These are phyloP conservation scores for Rubia tinctorum DNA, from an alignment of 305 asterid genomes.

Conservation along the genomic window DNA sequence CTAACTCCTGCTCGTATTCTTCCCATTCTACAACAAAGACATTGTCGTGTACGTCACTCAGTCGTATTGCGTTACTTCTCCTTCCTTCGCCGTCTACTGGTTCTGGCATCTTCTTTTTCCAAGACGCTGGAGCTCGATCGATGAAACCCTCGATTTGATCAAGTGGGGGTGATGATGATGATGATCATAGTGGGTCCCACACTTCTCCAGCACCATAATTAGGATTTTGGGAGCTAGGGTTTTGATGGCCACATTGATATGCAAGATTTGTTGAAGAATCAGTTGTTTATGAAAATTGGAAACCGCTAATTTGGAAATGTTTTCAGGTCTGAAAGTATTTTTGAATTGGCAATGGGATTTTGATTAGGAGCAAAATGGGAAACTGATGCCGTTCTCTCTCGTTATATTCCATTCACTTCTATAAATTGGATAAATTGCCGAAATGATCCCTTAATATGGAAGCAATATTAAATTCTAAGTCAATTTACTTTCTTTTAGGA, in stretches of 20 bases:
- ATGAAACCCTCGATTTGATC: conserved; percentile 8
- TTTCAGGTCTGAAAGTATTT: background rate
- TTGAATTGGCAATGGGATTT: conserved; percentile 4
- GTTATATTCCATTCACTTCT: background rate
- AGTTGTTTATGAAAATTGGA: background rate
- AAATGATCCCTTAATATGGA: background rate
- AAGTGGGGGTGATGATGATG: background rate
- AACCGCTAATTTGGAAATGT: background rate
- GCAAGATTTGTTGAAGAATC: background rate
- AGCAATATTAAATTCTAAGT: background rate
- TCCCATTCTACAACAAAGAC: conserved; percentile 72
- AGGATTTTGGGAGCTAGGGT: conserved; percentile 21
- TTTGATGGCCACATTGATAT: conserved; percentile 19
- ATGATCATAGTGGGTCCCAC: conserved; percentile 16
- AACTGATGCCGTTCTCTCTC: background rate
- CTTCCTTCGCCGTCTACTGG: conserved; percentile 29
- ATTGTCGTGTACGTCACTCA: conserved; percentile 28
- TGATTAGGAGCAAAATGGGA: conserved; percentile 9
- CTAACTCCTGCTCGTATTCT: conserved; percentile 91
- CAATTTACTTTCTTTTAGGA: too few relatives aligned
- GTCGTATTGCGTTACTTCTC: conserved; percentile 23
- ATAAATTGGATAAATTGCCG: background rate
- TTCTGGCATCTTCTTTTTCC: conserved; percentile 23
- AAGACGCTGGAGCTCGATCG: conserved; percentile 20
- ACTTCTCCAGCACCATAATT: conserved; percentile 24